Base-by-base conservation (phyloP, 2,329 filamentous ascomycete species). In the Colletotrichum sp. region DNA sequence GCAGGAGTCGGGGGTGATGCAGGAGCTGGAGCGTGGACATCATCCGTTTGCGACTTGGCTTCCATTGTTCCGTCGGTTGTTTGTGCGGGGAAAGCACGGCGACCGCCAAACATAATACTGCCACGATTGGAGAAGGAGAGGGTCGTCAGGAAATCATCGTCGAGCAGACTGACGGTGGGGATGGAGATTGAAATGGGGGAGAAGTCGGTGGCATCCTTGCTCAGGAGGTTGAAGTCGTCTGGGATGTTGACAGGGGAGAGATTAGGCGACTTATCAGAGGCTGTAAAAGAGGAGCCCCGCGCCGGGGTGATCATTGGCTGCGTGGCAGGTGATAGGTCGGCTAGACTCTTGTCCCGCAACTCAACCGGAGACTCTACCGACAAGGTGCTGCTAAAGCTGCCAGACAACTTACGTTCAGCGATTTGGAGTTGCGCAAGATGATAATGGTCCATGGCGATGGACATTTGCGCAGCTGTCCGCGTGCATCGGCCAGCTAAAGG, bases 121-220 rank as follows among this genome's bases (percentile, higher is more conserved):
- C 92, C 92, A 79, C 92, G 87, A 77, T 92, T 92, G 73, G 91
- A 92, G 81, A 93, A 93, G 78, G 88, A 88, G 78, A 93, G 83
- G 72, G 87, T 86, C 78, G 85, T 87, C 80, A 93, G 82, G 80
- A 91, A 90, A 79, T 89, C 90, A 84, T 92, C 89, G 77, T 91
- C 91, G 78, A 92, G 84, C 71, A 93, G 85, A 79, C 83, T 86
- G 72, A 90, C 89, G 71, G 88, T 89, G 59, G 91, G 91, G 79
- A 93, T 92, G 74, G 84, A 81, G 65, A 91, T 89, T 80, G 86
- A 88, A 80, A 93, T 87, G 75, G 90, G 90, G 76, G 86, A 86
- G 79, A 88, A 90, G 77, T 83, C 79, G 28, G 36, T 15, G 48
- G 39, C 43, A 75, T 75, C 73, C 73, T 75, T 75, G 73, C 73